phyloP scores from a whole-genome alignment of 108 stramenopile species.

The Nannochloropsis gaditana region DNA sequence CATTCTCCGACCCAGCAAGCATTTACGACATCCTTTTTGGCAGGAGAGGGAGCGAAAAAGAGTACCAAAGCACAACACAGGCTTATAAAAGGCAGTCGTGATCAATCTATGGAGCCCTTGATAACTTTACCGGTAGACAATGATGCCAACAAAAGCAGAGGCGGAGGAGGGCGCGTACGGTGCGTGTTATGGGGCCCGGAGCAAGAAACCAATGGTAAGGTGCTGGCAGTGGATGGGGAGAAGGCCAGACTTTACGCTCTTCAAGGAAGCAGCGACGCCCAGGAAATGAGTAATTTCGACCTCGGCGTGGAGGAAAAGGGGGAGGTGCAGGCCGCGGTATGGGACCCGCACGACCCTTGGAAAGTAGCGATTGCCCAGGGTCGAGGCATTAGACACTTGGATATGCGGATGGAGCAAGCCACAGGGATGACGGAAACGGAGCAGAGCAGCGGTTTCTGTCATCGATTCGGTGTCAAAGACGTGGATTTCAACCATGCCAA shows the following conservation, averaged over 20 bases:
- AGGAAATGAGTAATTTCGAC: slow-evolving; percentile 21
- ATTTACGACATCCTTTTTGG: slow-evolving; percentile 29
- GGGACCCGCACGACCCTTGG: slow-evolving; percentile 47
- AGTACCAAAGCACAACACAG: too few relatives aligned
- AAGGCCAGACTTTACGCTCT: slow-evolving; percentile 13
- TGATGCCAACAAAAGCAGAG: neutral
- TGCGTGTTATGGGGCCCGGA: neutral
- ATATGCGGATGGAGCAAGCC: slow-evolving; percentile 50
- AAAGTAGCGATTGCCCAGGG: slow-evolving; percentile 46
- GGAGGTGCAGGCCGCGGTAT: slow-evolving; percentile 35
- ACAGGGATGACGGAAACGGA: neutral
- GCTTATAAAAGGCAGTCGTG: too few relatives aligned
- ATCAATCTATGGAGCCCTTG: neutral
- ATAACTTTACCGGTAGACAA: neutral
- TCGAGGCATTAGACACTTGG: slow-evolving; percentile 32
- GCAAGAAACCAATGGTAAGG: neutral
- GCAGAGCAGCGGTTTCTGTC: slow-evolving; percentile 17
- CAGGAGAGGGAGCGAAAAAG: neutral
- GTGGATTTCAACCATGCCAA: slow-evolving; percentile 92
- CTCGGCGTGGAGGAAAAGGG: neutral
- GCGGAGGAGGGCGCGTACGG: neutral
- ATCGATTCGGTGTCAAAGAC: slow-evolving; percentile 42
- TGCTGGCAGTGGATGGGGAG: neutral
- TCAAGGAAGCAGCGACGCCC: slow-evolving; percentile 23
- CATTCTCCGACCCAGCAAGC: slow-evolving; percentile 25